These are phyloP conservation scores for Arthrobotrys iridis DNA, from an alignment of 2,329 filamentous ascomycete genomes.

Conservation along the genomic window DNA sequence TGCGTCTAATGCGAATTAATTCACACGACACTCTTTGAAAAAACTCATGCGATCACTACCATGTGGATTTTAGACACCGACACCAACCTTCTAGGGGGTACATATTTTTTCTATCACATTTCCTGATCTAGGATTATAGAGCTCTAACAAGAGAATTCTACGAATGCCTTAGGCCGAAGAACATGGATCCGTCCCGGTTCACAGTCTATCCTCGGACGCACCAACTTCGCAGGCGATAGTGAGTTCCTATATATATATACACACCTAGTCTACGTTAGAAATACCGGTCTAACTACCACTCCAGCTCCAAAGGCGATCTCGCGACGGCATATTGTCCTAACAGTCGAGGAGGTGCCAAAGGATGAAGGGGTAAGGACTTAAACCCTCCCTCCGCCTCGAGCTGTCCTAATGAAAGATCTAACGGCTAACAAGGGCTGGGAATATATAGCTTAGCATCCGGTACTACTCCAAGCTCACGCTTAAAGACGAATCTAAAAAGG, in stretches of 20 bases:
- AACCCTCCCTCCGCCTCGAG: slow-evolving; percentile 13
- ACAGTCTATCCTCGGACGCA: slow-evolving; percentile 85
- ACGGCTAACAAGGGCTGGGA: background rate
- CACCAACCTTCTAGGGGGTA: slow-evolving; percentile 39
- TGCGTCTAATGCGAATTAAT: background rate
- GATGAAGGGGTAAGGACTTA: slow-evolving; percentile 73
- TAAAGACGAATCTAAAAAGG: slow-evolving; percentile 83
- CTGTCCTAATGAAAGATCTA: slow-evolving; percentile 40
- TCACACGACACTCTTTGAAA: background rate
- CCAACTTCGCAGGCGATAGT: slow-evolving; percentile 61
- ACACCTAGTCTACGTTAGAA: slow-evolving; percentile 3
- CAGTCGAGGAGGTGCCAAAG: slow-evolving; percentile 72
- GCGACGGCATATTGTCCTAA: slow-evolving; percentile 83
- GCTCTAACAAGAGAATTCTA: slow-evolving; percentile 32
- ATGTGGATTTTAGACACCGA: slow-evolving; percentile 53
- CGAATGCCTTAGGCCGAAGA: slow-evolving; percentile 68
- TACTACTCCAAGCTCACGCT: slow-evolving; percentile 76
- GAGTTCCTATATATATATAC: background rate
- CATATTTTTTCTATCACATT: background rate
- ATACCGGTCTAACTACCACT: slow-evolving; percentile 13
- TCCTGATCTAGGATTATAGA: background rate
- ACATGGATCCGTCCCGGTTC: slow-evolving; percentile 88
- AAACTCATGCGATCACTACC: background rate
- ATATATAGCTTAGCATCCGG: slow-evolving; percentile 69
- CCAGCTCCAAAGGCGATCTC: slow-evolving; percentile 81